Base-by-base conservation (phyloP, 208 protist species). In the Lotmaria passim region DNA sequence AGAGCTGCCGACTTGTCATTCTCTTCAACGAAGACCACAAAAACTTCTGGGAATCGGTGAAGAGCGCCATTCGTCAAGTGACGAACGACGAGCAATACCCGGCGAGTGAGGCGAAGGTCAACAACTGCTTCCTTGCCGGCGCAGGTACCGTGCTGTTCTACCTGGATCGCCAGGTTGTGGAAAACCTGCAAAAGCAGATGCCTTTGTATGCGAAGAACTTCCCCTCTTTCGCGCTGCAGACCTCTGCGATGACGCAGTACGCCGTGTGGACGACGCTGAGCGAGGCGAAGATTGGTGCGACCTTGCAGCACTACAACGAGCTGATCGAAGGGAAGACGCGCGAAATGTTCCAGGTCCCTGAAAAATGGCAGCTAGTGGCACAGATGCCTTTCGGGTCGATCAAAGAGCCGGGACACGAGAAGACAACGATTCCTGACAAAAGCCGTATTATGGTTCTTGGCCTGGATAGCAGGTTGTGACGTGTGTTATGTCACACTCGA, bases 1-100 rank as follows among this genome's bases (percentile, higher is more conserved):
- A 88, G 66, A 81, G 72, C 55, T 78, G 75, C 33, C 82, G 82
- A n/a, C 47, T 72, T n/a, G 50, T 83, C 33, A 79, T 85, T 53
- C 72, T 88, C 21, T 83, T 74, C 67, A 73, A 76, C 33, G 69
- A 26, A 8, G 63, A 82, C 56, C 80, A 85, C 75, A 47, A 66
- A 38, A 79, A 76, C 53, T 44, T 88, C 44, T 87, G 82, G 82
- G 36, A 55, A 3, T 36, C 69, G 15, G 69, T 78, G 65, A 71
- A 76, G 63, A 67, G 51, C 7, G 63, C 61, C 60, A 19, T 69
- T 51, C 48, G 69, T 55, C 24, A 17, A 56, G 61, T 79, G 52
- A 75, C 30, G 56, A 41, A 34, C 12, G 55, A 34, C 17, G 73
- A 77, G 44, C 44, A 58, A 28, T 69, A 70, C 59, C n/a, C 55